Percentiles rank a stretch among this genome's conserved stretches.
Conservation (phyloP, 2,329 filamentous ascomycete genomes). For the Penicillium corylophilum region DNA sequence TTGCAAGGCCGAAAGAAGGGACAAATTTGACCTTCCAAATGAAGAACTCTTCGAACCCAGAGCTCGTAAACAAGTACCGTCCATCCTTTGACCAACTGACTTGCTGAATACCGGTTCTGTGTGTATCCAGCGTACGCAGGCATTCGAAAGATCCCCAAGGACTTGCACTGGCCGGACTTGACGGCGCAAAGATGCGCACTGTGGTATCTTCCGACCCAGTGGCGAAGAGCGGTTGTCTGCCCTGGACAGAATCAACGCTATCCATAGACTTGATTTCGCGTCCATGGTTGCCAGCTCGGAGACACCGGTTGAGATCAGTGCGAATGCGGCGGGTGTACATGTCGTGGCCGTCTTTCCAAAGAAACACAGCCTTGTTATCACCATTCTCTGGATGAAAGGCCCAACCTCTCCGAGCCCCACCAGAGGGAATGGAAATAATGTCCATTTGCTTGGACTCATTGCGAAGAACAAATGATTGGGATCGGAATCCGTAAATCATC, state of each 20-base stretch:
- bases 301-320: slow-evolving; percentile 43
- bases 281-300: slow-evolving; percentile 76
- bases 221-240: slow-evolving; percentile 50
- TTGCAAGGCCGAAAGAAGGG: slow-evolving; percentile 53
- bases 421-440: slow-evolving; percentile 72
- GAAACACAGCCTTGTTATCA: slow-evolving; percentile 54
- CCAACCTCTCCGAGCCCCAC: slow-evolving; percentile 79
- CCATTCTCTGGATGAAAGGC: slow-evolving; percentile 47
- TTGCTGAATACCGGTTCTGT: slow-evolving; percentile 80
- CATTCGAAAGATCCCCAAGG: slow-evolving; percentile 45
- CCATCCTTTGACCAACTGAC: slow-evolving; percentile 70
- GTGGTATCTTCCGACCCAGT: slow-evolving; percentile 70
- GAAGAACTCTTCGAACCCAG: slow-evolving; percentile 84
- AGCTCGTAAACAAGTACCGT: slow-evolving; percentile 77
- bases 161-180: slow-evolving; percentile 7
- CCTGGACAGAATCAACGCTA: slow-evolving; percentile 35
- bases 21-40: slow-evolving; percentile 69
- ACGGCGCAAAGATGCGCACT: slow-evolving; percentile 65
- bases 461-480: slow-evolving; percentile 72
- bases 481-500: slow-evolving; percentile 25
- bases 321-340: slow-evolving; percentile 49
- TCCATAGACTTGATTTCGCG: slow-evolving; percentile 74
- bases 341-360: slow-evolving; percentile 70
- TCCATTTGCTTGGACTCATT: slow-evolving; percentile 71
- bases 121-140: slow-evolving; percentile 67